Evolutionary conservation across 352 stramenopile genomes (phyloP).

Genomic region (Globisporangium uncinulatum): DNA sequence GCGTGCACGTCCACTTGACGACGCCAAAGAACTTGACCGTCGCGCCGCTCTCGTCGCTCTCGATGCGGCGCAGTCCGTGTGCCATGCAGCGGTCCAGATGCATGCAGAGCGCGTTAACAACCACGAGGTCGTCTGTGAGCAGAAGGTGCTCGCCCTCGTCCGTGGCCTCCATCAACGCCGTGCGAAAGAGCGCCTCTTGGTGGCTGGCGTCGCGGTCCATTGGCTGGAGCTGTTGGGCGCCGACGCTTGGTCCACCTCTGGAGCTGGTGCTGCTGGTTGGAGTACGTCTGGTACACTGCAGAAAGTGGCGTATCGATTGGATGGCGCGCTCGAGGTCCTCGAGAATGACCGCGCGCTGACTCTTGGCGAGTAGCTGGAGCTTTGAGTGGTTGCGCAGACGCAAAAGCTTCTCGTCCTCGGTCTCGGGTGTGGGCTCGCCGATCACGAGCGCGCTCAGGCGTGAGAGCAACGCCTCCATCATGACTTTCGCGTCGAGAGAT

Average conservation of each 20-base stretch:
- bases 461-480: slow-evolving; percentile 56
- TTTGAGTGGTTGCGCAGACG: slow-evolving; percentile 47
- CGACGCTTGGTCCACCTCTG: not conserved
- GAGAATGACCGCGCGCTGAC: slow-evolving; percentile 68
- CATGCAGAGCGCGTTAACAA: slow-evolving; percentile 70
- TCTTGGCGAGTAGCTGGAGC: slow-evolving; percentile 64
- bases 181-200: slow-evolving; percentile 6
- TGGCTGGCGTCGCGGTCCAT: slow-evolving; percentile 13
- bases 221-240: slow-evolving; percentile 7
- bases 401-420: slow-evolving; percentile 38
- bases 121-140: slow-evolving; percentile 60
- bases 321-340: slow-evolving; percentile 75
- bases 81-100: slow-evolving; percentile 64
- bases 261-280: not conserved
- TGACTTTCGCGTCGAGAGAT: not conserved
- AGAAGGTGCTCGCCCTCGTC: slow-evolving; percentile 63
- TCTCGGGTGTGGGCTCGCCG: slow-evolving; percentile 46
- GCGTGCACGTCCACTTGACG: slow-evolving; percentile 82
- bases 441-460: slow-evolving; percentile 40
- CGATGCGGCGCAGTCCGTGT: slow-evolving; percentile 61
- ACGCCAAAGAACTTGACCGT: slow-evolving; percentile 85
- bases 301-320: slow-evolving; percentile 44
- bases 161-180: slow-evolving; percentile 66
- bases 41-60: slow-evolving; percentile 33
- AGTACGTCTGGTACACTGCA: slow-evolving; percentile 38